These are phyloP conservation scores for Fusarium solani-melongenae DNA, from an alignment of 2,329 filamentous ascomycete genomes.

Conservation along the genomic window DNA sequence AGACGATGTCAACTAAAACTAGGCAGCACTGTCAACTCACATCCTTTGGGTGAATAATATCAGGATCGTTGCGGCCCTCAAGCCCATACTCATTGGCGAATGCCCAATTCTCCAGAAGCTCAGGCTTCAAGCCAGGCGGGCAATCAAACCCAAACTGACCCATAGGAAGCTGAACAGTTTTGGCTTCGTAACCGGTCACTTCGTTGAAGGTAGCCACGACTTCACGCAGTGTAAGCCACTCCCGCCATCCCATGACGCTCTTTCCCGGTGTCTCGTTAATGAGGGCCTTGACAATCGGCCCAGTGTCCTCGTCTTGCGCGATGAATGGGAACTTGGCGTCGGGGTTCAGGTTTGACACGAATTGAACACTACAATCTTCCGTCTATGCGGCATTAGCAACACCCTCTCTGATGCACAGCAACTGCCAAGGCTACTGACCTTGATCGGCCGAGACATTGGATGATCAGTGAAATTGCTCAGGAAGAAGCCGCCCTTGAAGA, in stretches of 20 bases:
- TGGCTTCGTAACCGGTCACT: neutral
- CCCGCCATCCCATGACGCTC: neutral
- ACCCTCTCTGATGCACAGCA: neutral
- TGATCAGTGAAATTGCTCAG: neutral
- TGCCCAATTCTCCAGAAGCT: neutral
- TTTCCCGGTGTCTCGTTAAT: neutral
- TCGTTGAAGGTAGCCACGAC: neutral
- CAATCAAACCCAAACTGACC: neutral
- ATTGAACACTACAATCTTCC: neutral
- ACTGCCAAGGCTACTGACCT: neutral
- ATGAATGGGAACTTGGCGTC: neutral
- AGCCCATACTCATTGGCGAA: neutral
- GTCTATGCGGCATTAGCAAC: neutral
- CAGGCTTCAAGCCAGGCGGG: neutral
- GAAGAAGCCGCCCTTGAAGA: neutral
- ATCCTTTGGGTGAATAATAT: neutral
- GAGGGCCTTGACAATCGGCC: neutral
- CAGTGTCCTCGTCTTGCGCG: neutral
- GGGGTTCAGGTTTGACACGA: neutral
- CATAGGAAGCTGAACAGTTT: neutral
- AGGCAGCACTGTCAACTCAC: neutral
- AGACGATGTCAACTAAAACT: neutral
- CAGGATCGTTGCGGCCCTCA: neutral
- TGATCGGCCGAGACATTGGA: neutral
- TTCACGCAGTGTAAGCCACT: neutral